Evolutionary conservation across 2,329 filamentous ascomycete genomes (phyloP), one percentile per base, ranked within the genome.

Genomic region (Fusarium buxicola): DNA sequence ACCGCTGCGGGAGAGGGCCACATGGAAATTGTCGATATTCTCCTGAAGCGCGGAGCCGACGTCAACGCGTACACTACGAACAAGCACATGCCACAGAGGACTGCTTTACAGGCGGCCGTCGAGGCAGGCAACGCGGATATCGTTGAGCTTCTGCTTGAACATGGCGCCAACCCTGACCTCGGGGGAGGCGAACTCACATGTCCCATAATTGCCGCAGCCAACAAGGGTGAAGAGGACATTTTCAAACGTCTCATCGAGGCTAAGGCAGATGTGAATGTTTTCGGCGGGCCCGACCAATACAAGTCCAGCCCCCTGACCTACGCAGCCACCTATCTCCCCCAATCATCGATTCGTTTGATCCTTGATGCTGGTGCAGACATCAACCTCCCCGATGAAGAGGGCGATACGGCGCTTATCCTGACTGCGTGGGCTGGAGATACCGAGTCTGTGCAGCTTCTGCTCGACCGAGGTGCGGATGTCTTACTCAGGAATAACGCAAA

Each of bases 51-150:
- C 7, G 76, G 74, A 11, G 77, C 76, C 8, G 60, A 77, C 18
- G 71, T 76, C 9, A 75, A 79, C 45, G 74, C 74, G 2, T 67
- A 63, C 9, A 73, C 74, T 5, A 55, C 35, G 8, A 41, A 65
- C 7, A 7, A 68, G 2, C 69, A 72, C 15, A 75, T 78, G 50
- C 32, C 55, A 1, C 64, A 69, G 2, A 73, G 75, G 5, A 80
- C 76, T 5, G 78, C 78, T 1, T 64, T 81, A 1, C 78, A 81
- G 48, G 78, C 70, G 0, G 78, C 79, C 0, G 74, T 73, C 32
- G 75, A 78, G 38, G 69, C 70, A 1, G 71, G 77, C 4, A 68
- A 72, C 28, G 55, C 46, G 0, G 74, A 78, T 4, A 76, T 80
- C 9, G 78, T 78, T 11, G 58, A 67, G 1, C 61, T 79, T 3